A percentile compares a stretch with the other conserved stretches of the same genome.
Evolutionary conservation across 2,329 filamentous ascomycete genomes (phyloP).

Genomic region (Cadophora luteo-olivacea): DNA sequence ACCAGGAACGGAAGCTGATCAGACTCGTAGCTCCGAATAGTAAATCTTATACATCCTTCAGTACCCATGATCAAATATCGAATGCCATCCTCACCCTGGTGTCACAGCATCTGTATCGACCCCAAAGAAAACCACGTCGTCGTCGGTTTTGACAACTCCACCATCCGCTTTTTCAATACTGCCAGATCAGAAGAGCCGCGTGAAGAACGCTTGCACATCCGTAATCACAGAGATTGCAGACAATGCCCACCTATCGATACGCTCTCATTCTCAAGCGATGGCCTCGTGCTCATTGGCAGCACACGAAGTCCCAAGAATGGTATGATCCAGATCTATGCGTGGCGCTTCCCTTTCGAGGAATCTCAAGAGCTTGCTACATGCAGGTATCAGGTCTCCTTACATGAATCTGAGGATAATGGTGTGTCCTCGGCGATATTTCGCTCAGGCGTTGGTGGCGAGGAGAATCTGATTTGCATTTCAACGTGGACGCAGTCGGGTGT

Average conservation of each 20-base stretch:
- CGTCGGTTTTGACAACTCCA: slow-evolving; percentile 50
- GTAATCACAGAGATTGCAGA: slow-evolving; percentile 46
- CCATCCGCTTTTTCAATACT: slow-evolving; percentile 50
- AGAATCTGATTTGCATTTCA: slow-evolving; percentile 48
- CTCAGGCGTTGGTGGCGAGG: slow-evolving; percentile 44
- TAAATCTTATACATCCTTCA: slow-evolving; percentile 46
- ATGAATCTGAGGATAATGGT: slow-evolving; percentile 51
- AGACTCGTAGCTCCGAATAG: slow-evolving; percentile 46
- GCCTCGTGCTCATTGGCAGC: slow-evolving; percentile 48
- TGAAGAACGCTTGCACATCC: slow-evolving; percentile 48
- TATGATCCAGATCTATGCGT: slow-evolving; percentile 48
- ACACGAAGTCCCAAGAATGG: slow-evolving; percentile 47
- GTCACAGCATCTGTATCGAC: slow-evolving; percentile 49
- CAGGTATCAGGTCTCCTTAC: slow-evolving; percentile 48
- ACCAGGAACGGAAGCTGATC: not conserved
- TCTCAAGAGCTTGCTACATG: slow-evolving; percentile 48
- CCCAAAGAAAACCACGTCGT: slow-evolving; percentile 50
- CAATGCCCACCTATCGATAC: slow-evolving; percentile 49
- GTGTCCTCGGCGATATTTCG: slow-evolving; percentile 48
- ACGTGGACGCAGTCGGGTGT: slow-evolving; percentile 52
- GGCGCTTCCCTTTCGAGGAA: slow-evolving; percentile 48
- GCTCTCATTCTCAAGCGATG: slow-evolving; percentile 50
- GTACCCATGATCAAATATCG: slow-evolving; percentile 47
- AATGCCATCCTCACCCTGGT: slow-evolving; percentile 49
- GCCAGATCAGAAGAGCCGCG: slow-evolving; percentile 44